Evolutionary conservation across 2,329 filamentous ascomycete species (phyloP).

Genomic region (Fusarium aywerte): DNA sequence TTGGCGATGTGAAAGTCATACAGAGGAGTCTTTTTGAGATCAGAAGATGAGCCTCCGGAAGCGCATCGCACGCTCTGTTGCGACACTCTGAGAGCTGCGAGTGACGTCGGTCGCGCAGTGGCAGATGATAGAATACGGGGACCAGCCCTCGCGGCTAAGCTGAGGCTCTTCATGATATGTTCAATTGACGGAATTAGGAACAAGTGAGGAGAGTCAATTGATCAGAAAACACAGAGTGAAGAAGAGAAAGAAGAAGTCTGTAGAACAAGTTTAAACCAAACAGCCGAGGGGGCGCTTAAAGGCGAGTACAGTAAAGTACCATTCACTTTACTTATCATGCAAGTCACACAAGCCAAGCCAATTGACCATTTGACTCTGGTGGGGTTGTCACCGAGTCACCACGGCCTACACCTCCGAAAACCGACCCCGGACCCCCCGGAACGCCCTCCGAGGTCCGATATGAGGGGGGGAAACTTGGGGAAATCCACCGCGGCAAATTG

Average conservation of each 20-base stretch:
- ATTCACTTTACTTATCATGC: conserved; percentile 19
- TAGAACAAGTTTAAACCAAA: conserved; percentile 17
- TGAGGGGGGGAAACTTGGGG: not conserved
- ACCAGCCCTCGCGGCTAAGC: conserved; percentile 47
- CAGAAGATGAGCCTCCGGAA: conserved; percentile 44
- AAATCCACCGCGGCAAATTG: conserved; percentile 19
- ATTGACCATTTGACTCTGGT: conserved; percentile 24
- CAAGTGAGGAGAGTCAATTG: conserved; percentile 33
- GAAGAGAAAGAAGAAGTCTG: conserved; percentile 11
- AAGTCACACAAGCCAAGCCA: conserved; percentile 19
- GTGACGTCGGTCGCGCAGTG: conserved; percentile 37
- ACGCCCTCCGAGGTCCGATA: conserved; percentile 35
- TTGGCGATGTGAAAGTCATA: conserved; percentile 81
- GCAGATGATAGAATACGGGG: conserved; percentile 44
- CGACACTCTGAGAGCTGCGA: conserved; percentile 30
- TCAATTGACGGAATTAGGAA: conserved; percentile 37
- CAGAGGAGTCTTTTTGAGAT: conserved; percentile 74
- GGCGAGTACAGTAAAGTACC: conserved; percentile 13
- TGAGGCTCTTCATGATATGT: conserved; percentile 48
- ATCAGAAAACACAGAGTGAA: conserved; percentile 6
- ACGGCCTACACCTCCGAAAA: conserved; percentile 35
- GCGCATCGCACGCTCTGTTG: conserved; percentile 45
- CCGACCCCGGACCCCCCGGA: conserved; percentile 40
- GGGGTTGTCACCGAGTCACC: conserved; percentile 36
- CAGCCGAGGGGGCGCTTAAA: conserved; percentile 20